Evolutionary conservation across 495 filamentous ascomycete genomes (phyloP), one percentile per base, ranked within the genome.

Genomic region (Trichocladium antarcticum): DNA sequence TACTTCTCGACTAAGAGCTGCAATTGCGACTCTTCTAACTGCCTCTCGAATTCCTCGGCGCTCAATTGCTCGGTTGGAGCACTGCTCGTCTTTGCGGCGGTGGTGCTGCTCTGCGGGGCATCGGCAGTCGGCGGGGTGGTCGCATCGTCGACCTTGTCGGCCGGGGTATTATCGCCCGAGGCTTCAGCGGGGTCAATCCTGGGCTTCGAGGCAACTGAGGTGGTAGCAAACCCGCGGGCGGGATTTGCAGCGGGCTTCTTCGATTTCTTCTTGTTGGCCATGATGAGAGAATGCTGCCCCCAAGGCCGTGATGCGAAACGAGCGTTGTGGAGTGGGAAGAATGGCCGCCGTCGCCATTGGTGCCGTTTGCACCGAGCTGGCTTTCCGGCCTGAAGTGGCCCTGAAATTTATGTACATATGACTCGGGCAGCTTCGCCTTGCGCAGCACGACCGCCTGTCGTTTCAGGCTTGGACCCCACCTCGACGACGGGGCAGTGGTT

Each of bases 201-300:
- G 3, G 72, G 59, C 65, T 93, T 95, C 7, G 54, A 90, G 34
- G 87, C 84, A 42, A 87, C 74, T 11, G 90, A 96, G 12, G 85
- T 89, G 2, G 92, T 98, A 50, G 89, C 87, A 70, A 96, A 88
- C 8, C 88, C 89, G 57, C 92, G 77, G 36, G 86, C 85, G 22
- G 90, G 86, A 65, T 95, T 96, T 15, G 79, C 73, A 14, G 72
- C 75, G 38, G 84, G 70, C 71, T 95, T 95, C 66, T 85, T 90
- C 66, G 92, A 84, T 66, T 86, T 97, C 70, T 87, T 93, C 59
- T 81, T 85, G 51, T 80, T 83, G 42, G 82, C 81, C 85, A 89
- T 88, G 39, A 37, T 68, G 64, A 47, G 17, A 39, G 53, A 6
- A 38, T 31, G 14, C 35, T 21, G 48, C 8, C 27, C 42, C 17